A percentile compares a stretch with the other conserved stretches of the same genome.
These are phyloP conservation scores for Aspergillus quadricinctus DNA, from an alignment of 2,329 filamentous ascomycete species.

Conservation along the genomic window DNA sequence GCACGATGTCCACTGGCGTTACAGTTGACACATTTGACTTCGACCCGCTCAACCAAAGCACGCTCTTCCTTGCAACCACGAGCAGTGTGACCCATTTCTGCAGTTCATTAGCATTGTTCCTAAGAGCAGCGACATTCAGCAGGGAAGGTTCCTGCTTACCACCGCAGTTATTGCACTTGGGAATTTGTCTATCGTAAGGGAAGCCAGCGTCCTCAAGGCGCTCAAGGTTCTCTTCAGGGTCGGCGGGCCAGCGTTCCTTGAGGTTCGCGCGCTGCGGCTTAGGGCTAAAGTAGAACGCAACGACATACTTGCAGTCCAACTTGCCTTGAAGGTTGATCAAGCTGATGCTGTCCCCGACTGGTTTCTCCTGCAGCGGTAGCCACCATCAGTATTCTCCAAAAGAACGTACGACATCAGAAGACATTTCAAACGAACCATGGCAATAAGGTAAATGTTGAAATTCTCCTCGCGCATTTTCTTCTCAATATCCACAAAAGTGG, in stretches of 20 bases:
- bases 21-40: conserved; percentile 51
- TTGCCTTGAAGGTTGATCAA: conserved; percentile 53
- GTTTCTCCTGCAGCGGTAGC: conserved; percentile 33
- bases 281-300: conserved; percentile 46
- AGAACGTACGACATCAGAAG: neutral
- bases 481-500: conserved; percentile 48
- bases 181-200: conserved; percentile 47
- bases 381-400: conserved; percentile 6
- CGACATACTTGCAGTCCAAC: conserved; percentile 46
- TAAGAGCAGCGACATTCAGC: neutral
- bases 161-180: conserved; percentile 49
- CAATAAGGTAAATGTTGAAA: conserved; percentile 50
- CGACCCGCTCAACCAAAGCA: conserved; percentile 33
- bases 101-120: neutral
- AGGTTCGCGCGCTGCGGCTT: conserved; percentile 47
- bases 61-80: conserved; percentile 48
- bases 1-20: conserved; percentile 44
- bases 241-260: conserved; percentile 46
- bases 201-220: conserved; percentile 51
- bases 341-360: conserved; percentile 41
- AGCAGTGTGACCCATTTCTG: conserved; percentile 47
- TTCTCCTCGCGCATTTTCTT: conserved; percentile 46
- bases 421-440: conserved; percentile 32
- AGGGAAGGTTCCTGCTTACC: conserved; percentile 27
- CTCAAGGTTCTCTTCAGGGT: conserved; percentile 47